phyloP scores from a whole-genome alignment of 2,329 filamentous ascomycete species.

The Ceratocystis cubensis region DNA sequence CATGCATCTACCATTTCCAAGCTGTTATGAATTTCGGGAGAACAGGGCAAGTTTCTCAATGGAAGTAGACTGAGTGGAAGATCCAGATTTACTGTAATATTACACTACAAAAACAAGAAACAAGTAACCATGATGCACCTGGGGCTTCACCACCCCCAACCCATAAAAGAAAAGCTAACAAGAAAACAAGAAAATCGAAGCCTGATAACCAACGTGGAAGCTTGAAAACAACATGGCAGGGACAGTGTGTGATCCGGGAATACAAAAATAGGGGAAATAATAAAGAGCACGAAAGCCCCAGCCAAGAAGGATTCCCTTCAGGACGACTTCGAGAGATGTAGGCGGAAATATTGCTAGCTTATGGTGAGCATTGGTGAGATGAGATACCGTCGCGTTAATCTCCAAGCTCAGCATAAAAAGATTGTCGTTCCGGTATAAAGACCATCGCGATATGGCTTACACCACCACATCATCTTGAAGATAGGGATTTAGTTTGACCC shows the following conservation, averaged over 20 bases:
- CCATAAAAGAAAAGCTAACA: not conserved
- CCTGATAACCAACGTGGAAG: constrained; percentile 7
- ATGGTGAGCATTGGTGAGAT: not conserved
- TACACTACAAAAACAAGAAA: constrained; percentile 2
- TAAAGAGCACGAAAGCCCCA: not conserved
- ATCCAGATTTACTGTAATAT: not conserved
- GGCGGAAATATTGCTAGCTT: not conserved
- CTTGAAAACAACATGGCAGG: constrained; percentile 15
- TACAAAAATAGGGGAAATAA: constrained; percentile 9
- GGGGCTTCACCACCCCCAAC: constrained; percentile 3
- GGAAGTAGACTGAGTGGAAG: not conserved
- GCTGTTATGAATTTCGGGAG: no score
- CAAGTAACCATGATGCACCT: constrained; percentile 6
- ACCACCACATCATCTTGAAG: not conserved
- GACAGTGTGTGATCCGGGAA: not conserved
- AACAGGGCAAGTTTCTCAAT: no score
- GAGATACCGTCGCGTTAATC: not conserved
- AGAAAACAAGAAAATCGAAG: not conserved
- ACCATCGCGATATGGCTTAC: not conserved
- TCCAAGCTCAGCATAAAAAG: not conserved
- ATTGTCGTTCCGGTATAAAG: not conserved
- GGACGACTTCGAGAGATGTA: not conserved
- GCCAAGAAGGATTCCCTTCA: not conserved
- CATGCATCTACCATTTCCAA: no score
- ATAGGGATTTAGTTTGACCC: not conserved